Conservation (phyloP, 306 rosid genomes). For the Cicer bijugum region DNA sequence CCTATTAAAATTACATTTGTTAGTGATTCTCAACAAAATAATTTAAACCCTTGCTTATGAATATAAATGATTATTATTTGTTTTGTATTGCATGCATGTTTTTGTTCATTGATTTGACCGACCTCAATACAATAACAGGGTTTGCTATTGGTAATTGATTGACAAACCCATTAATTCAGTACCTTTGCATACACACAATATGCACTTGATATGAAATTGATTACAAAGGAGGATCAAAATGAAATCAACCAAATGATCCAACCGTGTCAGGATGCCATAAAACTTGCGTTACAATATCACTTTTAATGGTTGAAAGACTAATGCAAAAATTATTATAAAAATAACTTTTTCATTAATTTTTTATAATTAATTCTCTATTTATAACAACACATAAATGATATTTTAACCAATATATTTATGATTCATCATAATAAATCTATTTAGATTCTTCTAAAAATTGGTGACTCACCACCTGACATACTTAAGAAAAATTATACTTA, state of each 20-base stretch:
- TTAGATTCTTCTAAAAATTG: too few relatives aligned
- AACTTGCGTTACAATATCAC: slow-evolving; percentile 69
- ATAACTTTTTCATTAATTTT: too few relatives aligned
- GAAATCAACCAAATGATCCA: slow-evolving; percentile 55
- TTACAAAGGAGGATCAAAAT: slow-evolving; percentile 49
- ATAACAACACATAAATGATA: too few relatives aligned
- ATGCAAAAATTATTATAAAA: too few relatives aligned
- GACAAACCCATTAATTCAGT: slow-evolving; percentile 76
- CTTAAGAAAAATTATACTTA: too few relatives aligned
- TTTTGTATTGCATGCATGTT: not conserved
- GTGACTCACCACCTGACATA: too few relatives aligned
- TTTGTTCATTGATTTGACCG: not conserved
- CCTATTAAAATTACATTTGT: too few relatives aligned
- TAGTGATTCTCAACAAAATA: too few relatives aligned
- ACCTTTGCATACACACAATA: slow-evolving; percentile 70
- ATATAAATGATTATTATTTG: not conserved
- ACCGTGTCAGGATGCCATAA: slow-evolving; percentile 50
- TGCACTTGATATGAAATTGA: slow-evolving; percentile 68
- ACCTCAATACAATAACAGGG: slow-evolving; percentile 57
- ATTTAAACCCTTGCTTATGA: not conserved
- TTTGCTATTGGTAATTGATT: slow-evolving; percentile 85
- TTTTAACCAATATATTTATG: too few relatives aligned
- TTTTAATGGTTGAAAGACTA: too few relatives aligned
- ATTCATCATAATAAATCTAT: too few relatives aligned
- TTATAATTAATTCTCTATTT: too few relatives aligned